Evolutionary conservation across 1,284 basidiomycete genomes (phyloP).

Genomic region (Xerocomus minutiporus): DNA sequence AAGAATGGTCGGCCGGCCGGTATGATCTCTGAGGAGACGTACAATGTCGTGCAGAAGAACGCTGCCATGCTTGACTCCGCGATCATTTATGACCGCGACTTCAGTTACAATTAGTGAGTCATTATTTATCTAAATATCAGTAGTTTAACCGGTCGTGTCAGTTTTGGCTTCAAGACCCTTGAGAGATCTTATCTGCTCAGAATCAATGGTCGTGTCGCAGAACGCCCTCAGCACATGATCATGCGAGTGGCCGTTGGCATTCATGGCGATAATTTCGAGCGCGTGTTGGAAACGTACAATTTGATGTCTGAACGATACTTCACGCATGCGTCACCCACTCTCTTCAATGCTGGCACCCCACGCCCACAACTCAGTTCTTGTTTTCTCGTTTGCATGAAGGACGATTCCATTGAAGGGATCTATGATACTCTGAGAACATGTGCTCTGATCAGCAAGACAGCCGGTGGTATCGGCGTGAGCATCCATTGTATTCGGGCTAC

Average conservation of each 20-base stretch:
- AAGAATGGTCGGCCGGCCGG: constrained; percentile 86
- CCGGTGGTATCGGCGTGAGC: constrained; percentile 94
- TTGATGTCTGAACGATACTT: constrained; percentile 97
- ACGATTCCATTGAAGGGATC: constrained; percentile 98
- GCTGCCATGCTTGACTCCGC: constrained; percentile 86
- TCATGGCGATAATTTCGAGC: constrained; percentile 87
- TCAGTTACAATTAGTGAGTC: constrained; percentile 88
- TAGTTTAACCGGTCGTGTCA: constrained; percentile 31
- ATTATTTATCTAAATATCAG: constrained; percentile 4
- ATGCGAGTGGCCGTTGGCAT: constrained; percentile 99
- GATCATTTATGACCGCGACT: constrained; percentile 98
- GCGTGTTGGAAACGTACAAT: constrained; percentile 88
- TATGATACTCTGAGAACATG: constrained; percentile 98
- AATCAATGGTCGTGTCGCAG: constrained; percentile 92
- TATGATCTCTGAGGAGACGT: constrained; percentile 91
- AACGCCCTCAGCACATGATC: constrained; percentile 98
- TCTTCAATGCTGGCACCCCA: constrained; percentile 98
- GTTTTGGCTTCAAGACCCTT: constrained; percentile 99
- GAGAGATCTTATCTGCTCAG: constrained; percentile 97
- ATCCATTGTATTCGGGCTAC: constrained; percentile 98
- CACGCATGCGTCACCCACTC: constrained; percentile 96
- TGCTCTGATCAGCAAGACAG: constrained; percentile 99
- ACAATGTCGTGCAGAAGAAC: constrained; percentile 80
- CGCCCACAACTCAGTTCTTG: constrained; percentile 94
- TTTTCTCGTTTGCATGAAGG: constrained; percentile 98